phyloP scores from a whole-genome alignment of 495 filamentous ascomycete species.

The Annulohypoxylon maeteangense region DNA sequence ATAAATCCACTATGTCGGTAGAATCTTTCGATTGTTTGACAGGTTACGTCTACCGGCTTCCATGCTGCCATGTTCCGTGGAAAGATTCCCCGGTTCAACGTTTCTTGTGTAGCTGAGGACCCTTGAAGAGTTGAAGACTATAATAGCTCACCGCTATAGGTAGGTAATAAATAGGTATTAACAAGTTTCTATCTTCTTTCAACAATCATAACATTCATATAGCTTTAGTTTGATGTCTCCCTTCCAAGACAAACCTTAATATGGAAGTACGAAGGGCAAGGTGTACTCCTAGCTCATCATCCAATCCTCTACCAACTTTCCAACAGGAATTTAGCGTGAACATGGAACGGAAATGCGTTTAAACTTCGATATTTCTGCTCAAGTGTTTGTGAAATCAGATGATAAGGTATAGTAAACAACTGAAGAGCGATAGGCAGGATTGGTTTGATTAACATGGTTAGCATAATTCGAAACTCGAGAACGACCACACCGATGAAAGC shows the following conservation, averaged over 20 bases:
- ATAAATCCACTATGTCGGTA: conserved; percentile 30
- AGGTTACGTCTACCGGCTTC: conserved; percentile 23
- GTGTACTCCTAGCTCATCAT: background rate
- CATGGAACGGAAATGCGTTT: background rate
- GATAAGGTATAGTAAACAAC: conserved; percentile 14
- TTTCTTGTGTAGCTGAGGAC: background rate
- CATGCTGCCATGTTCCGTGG: conserved; percentile 27
- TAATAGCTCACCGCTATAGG: conserved; percentile 13
- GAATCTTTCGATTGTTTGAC: conserved; percentile 21
- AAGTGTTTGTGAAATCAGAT: conserved; percentile 11
- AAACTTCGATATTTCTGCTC: background rate
- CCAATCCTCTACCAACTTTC: background rate
- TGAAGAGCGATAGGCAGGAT: background rate
- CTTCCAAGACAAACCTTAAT: conserved; percentile 3
- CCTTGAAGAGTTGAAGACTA: background rate
- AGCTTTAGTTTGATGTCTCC: background rate
- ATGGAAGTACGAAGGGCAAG: background rate
- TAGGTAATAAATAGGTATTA: conserved; percentile 13
- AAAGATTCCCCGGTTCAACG: conserved; percentile 15
- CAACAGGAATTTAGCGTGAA: background rate
- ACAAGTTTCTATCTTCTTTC: background rate
- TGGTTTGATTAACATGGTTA: conserved; percentile 26
- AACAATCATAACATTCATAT: conserved; percentile 2
- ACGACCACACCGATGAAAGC: conserved; percentile 13
- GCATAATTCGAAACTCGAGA: conserved; percentile 34